Base-by-base conservation (phyloP, 345 rosid genomes). In the Gossypium sturtianum region DNA sequence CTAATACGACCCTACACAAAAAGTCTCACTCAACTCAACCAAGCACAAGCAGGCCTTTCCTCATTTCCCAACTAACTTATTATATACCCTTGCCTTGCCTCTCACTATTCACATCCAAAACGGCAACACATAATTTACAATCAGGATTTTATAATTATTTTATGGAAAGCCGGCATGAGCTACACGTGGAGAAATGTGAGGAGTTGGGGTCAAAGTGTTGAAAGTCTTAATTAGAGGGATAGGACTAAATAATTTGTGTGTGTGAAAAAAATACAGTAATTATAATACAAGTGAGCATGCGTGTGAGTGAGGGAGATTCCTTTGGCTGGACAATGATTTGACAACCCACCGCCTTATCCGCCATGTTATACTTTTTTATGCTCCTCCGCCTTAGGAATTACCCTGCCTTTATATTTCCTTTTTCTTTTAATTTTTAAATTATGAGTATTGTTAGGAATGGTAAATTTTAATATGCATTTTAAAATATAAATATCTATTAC, bases 111-210 rank as follows among this genome's bases (percentile, higher is more conserved):
- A 76, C 77, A 52, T 20, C 9, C 44, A 9, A 16, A 49, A 25
- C 56, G 41, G 41, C 38, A 66, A 47, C 34, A 29, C 34, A 34
- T 4, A 34, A 34, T 4, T 34, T 34, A 4, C 41, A 4, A 4
- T 4, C 7, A 34, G 41, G 41, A 34, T 34, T 4, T 34, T 34
- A 34, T 4, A 34, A 34, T 4, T 34, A 34, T 0, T 34, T 34
- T 34, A 34, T 4, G 41, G 41, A 34, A 34, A 54, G 63, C 68
- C 41, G 81, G 75, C 53, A 38, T 19, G 70, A 27, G 9, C 20
- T 84, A 77, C 88, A 84, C 87, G 87, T 88, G 91, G 86, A 83
- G 78, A 57, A 67, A 74, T 69, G 79, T 62, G 73, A 71, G 76
- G 49, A 17, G 51, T 23, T 59, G 44, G 65, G 54, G 77, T 74